phyloP scores from a whole-genome alignment of 495 filamentous ascomycete genomes.

The Penicillium cosmopolitanum region DNA sequence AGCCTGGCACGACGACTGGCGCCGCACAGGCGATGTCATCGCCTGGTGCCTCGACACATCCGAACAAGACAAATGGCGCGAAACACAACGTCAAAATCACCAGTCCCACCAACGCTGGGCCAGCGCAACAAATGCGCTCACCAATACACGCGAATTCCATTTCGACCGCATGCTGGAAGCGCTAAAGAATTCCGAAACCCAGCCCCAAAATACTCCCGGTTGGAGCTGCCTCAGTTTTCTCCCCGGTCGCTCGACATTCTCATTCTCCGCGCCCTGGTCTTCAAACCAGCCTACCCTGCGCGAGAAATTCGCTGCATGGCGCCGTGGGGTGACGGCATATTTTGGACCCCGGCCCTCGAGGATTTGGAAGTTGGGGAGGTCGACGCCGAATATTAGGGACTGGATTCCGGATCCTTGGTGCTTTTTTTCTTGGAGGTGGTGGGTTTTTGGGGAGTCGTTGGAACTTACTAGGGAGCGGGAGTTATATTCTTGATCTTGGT shows the following conservation, averaged over 20 bases:
- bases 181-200: constrained; percentile 30
- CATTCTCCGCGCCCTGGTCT: constrained; percentile 8
- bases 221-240: constrained; percentile 22
- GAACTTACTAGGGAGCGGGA: too few species aligned
- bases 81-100: constrained; percentile 24
- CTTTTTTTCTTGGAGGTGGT: background rate
- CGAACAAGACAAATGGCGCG: constrained; percentile 42
- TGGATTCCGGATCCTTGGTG: constrained; percentile 15
- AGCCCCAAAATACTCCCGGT: constrained; percentile 13
- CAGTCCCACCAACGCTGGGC: too few species aligned
- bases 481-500: too few species aligned
- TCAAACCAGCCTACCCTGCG: constrained; percentile 4
- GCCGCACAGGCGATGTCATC: constrained; percentile 81
- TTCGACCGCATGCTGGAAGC: constrained; percentile 42
- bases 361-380: constrained; percentile 24
- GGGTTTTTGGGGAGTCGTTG: too few species aligned
- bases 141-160: constrained; percentile 34
- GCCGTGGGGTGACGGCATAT: constrained; percentile 11
- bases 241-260: constrained; percentile 1
- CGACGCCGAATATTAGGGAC: constrained; percentile 6
- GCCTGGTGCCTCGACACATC: constrained; percentile 67
- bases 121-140: constrained; percentile 5
- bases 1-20: constrained; percentile 84
- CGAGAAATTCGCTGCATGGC: constrained; percentile 14
- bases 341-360: constrained; percentile 19